These are phyloP conservation scores for Agaricus bisporus DNA, from an alignment of 768 basidiomycete species.

Conservation along the genomic window DNA sequence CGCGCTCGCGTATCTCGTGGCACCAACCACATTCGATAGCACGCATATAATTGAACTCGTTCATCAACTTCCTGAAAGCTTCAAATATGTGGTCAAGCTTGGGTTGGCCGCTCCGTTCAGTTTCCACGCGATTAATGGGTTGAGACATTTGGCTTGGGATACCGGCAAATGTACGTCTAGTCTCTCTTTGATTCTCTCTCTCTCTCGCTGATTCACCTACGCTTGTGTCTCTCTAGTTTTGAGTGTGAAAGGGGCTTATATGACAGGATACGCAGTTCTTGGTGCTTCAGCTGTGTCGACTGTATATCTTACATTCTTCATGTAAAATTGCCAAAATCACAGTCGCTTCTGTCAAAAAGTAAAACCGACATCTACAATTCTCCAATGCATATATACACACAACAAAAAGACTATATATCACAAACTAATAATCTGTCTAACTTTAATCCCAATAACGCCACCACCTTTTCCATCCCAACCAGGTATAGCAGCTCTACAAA, in stretches of 20 bases:
- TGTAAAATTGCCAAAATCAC: constrained; percentile 13
- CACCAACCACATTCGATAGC: constrained; percentile 77
- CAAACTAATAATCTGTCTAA: constrained; percentile 36
- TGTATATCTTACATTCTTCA: constrained; percentile 42
- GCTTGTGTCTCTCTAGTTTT: constrained; percentile 46
- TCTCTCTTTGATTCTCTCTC: neutral
- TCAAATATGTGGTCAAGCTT: constrained; percentile 73
- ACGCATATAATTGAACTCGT: constrained; percentile 70
- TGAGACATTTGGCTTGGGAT: constrained; percentile 92
- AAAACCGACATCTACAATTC: no score
- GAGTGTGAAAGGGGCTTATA: constrained; percentile 73
- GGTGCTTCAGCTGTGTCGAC: constrained; percentile 77
- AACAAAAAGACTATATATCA: constrained; percentile 9
- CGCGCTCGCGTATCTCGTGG: constrained; percentile 79
- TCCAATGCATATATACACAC: no score
- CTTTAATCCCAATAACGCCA: constrained; percentile 58
- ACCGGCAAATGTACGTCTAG: constrained; percentile 69
- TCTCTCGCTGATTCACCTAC: neutral
- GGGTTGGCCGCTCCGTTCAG: constrained; percentile 83
- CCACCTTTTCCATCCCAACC: constrained; percentile 70
- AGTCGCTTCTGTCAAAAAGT: no score
- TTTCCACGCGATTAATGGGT: constrained; percentile 86
- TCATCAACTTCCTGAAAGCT: constrained; percentile 62
- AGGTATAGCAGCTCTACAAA: constrained; percentile 59
- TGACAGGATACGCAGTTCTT: constrained; percentile 77